phyloP scores from a whole-genome alignment of 768 basidiomycete species.

The Suillus weaverae region DNA sequence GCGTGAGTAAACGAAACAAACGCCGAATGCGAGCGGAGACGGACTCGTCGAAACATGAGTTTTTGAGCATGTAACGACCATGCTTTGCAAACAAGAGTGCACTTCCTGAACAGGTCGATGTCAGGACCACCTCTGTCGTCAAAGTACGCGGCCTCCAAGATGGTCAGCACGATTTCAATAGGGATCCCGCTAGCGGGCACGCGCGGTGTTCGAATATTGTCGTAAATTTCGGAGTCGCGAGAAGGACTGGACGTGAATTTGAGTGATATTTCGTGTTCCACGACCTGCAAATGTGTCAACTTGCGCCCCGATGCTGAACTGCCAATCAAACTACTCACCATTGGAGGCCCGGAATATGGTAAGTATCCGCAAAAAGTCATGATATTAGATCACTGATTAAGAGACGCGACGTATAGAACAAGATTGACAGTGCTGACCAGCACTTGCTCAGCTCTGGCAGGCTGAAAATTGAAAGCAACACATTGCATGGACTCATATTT shows the following conservation, averaged over 20 bases:
- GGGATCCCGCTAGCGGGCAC: constrained; percentile 44
- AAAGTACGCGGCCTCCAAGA: constrained; percentile 58
- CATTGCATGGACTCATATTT: constrained; percentile 18
- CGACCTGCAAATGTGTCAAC: constrained; percentile 24
- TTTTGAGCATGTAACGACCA: constrained; percentile 69
- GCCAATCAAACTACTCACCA: constrained; percentile 19
- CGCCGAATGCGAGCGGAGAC: constrained; percentile 51
- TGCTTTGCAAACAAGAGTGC: constrained; percentile 62
- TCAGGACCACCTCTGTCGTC: constrained; percentile 38
- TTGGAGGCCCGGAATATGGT: constrained; percentile 23
- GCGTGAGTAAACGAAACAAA: constrained; percentile 56
- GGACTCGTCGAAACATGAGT: constrained; percentile 59
- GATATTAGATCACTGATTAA: constrained; percentile 20
- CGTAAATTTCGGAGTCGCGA: constrained; percentile 14
- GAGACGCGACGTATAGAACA: constrained; percentile 6
- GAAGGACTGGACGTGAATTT: constrained; percentile 34
- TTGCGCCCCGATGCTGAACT: neutral
- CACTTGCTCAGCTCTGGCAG: neutral
- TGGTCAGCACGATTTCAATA: constrained; percentile 60
- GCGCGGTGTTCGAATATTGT: constrained; percentile 18
- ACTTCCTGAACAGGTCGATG: constrained; percentile 46
- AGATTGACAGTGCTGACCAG: neutral
- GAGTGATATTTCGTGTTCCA: constrained; percentile 40
- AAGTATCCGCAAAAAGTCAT: constrained; percentile 29
- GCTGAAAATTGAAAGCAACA: neutral